Conservation (phyloP, 2,329 filamentous ascomycete genomes). For the Diaporthe ilicicola region DNA sequence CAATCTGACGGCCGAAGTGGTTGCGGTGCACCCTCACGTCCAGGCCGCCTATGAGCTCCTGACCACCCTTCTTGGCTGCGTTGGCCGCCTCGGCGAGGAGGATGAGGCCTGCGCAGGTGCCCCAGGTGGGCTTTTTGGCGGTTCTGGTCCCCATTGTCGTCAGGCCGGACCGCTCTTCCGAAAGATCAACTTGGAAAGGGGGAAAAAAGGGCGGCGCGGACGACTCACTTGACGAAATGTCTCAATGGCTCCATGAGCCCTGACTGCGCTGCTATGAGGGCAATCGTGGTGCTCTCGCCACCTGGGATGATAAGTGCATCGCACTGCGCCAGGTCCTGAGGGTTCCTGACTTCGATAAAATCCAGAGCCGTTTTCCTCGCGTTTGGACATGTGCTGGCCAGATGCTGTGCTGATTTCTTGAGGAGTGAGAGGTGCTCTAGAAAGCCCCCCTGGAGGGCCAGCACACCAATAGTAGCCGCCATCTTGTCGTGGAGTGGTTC, state of each 20-base stretch:
- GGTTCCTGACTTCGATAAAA: constrained; percentile 83
- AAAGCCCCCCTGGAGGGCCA: constrained; percentile 91
- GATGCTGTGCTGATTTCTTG: constrained; percentile 67
- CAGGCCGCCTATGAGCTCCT: constrained; percentile 91
- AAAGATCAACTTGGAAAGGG: background rate
- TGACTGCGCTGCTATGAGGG: constrained; percentile 83
- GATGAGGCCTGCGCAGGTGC: constrained; percentile 94
- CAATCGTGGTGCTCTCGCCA: constrained; percentile 94
- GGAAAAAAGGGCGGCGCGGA: background rate
- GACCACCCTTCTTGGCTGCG: constrained; percentile 87
- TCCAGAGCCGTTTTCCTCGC: constrained; percentile 52
- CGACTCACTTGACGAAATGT: constrained; percentile 85
- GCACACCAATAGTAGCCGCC: constrained; percentile 64
- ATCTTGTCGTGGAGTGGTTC: constrained; percentile 32
- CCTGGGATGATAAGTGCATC: constrained; percentile 90
- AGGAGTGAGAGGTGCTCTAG: constrained; percentile 85
- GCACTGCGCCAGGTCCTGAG: constrained; percentile 74
- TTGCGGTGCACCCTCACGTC: constrained; percentile 92
- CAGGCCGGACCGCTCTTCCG: background rate
- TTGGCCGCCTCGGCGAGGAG: constrained; percentile 89
- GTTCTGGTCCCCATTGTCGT: constrained; percentile 58
- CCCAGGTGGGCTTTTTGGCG: constrained; percentile 86
- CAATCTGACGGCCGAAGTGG: constrained; percentile 91
- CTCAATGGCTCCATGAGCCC: constrained; percentile 84
- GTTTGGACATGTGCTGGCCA: constrained; percentile 44